Base-by-base conservation (phyloP, 2,329 filamentous ascomycete species). In the Fusarium decemcellulare region DNA sequence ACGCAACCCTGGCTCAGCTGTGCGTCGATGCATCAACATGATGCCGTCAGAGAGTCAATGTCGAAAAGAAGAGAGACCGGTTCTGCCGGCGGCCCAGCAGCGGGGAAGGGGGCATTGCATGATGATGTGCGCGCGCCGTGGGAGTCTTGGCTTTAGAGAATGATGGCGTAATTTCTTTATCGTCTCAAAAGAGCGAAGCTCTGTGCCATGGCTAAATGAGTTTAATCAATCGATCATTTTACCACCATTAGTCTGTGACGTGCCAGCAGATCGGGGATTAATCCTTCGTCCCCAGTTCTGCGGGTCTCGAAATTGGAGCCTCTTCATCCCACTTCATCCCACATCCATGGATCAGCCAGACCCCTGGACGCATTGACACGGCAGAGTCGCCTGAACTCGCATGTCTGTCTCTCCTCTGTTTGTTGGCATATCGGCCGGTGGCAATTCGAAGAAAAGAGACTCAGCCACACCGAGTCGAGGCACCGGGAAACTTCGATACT, bases 261-360 rank as follows among this genome's bases (percentile, higher is more conserved):
- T 68, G 42, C 67, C 60, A 58, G 32, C 48, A 65, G 71, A 70
- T 71, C 67, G 70, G 63, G 60, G 53, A 68, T 59, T 68, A 67
- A 60, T 40, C 39, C 56, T 58, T 61, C 34, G 53, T 62, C 52
- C 59, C 46, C 57, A 59, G 51, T 40, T 34, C 44, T 59, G 71
- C 66, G 69, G 59, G 65, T 73, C 66, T 55, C 16, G 39, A 34
- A 70, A 61, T 57, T 71, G 64, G 42, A 54, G 61, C 52, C 61
- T 48, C 66, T 50, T 52, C 65, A 23, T 23, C 23, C 23, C 23
- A 23, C 23, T 64, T 63, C 62, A 46, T 43, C 63, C 34, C 23
- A 47, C 34, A 16, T n/a, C n/a, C 63, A 63, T 59, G 59, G 65
- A 54, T 67, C 53, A 40, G 43, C 39, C 55, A 37, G 51, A 42